These are phyloP conservation scores for Zygosaccharomyces pseudobailii DNA, from an alignment of 1,139 yeast genomes.

Conservation along the genomic window DNA sequence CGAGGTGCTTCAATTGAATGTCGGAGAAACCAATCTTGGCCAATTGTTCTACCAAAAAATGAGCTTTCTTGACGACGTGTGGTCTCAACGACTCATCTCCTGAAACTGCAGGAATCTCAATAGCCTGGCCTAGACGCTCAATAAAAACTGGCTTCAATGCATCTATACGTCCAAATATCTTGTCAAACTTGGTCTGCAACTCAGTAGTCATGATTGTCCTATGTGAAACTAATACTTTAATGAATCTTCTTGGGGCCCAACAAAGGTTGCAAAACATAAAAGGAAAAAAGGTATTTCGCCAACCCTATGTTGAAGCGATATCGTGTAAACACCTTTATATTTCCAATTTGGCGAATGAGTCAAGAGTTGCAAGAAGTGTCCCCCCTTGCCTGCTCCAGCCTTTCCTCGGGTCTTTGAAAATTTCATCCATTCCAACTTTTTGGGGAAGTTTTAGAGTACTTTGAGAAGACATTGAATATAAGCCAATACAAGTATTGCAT, in stretches of 20 bases:
- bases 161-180: constrained; percentile 53
- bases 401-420: not conserved
- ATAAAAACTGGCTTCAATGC: constrained; percentile 67
- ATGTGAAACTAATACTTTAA: not conserved
- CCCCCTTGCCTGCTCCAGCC: not conserved
- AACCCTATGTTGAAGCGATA: not conserved
- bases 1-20: constrained; percentile 75
- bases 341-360: not conserved
- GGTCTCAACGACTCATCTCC: constrained; percentile 86
- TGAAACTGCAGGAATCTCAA: constrained; percentile 92
- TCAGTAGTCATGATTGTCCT: constrained; percentile 18
- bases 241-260: not conserved
- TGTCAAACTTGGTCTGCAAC: constrained; percentile 21
- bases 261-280: not conserved
- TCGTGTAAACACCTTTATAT: not conserved
- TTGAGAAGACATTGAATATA: not conserved
- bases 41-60: constrained; percentile 69
- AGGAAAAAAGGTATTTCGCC: not conserved
- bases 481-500: not conserved
- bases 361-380: not conserved
- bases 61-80: constrained; percentile 78
- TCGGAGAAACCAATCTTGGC: constrained; percentile 70
- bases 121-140: constrained; percentile 68
- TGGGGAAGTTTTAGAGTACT: not conserved
- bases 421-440: not conserved